Evolutionary conservation across 768 basidiomycete genomes (phyloP).

Genomic region (Crepidotus variabilis): DNA sequence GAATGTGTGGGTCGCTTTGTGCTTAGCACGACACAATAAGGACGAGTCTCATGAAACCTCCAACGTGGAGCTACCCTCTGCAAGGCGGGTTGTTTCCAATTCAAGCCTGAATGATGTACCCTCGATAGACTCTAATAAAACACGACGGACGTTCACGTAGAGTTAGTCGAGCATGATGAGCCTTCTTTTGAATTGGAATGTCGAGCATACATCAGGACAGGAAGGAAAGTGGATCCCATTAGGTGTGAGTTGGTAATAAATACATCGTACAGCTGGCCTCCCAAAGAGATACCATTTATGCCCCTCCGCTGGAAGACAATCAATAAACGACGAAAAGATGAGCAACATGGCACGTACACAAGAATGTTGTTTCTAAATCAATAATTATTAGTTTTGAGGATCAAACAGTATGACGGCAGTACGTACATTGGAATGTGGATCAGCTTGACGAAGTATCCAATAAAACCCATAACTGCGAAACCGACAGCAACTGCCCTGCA

Average conservation of each 20-base stretch:
- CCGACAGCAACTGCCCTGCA: conserved; percentile 96
- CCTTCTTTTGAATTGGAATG: not conserved
- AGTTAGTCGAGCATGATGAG: not conserved
- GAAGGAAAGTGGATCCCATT: not conserved
- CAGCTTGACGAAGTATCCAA: conserved; percentile 97
- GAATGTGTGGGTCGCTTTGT: not conserved
- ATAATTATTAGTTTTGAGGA: conserved; percentile 9
- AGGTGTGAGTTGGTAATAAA: not conserved
- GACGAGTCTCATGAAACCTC: not conserved
- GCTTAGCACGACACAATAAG: not conserved
- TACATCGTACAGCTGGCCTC: not conserved
- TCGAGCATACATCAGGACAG: not conserved
- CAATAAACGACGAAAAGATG: not conserved
- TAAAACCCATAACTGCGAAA: conserved; percentile 98
- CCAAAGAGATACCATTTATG: not conserved
- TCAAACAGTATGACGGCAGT: not conserved
- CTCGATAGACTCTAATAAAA: not conserved
- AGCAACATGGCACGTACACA: conserved; percentile 62
- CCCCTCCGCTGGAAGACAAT: conserved; percentile 6
- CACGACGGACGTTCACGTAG: not conserved
- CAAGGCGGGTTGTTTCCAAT: not conserved
- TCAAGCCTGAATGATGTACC: not conserved
- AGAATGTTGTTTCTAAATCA: conserved; percentile 89
- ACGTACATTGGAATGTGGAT: conserved; percentile 97
- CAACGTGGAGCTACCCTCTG: not conserved